A percentile compares a stretch with the other conserved stretches of the same genome.
phyloP scores from a whole-genome alignment of 2,329 filamentous ascomycete genomes.

The Colletotrichum sp. region DNA sequence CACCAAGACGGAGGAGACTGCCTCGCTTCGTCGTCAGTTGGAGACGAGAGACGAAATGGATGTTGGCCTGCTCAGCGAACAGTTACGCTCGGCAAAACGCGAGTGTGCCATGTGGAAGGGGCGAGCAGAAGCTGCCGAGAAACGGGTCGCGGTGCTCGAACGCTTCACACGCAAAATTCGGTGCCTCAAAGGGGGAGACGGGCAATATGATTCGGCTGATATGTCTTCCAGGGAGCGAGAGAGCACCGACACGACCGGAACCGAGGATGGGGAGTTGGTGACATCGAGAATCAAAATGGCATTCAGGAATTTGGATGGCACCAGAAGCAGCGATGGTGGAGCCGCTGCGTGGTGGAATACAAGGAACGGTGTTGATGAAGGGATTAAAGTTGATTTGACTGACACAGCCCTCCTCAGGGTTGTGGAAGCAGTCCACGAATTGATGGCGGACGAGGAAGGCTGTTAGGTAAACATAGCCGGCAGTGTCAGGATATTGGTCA shows the following conservation, averaged over 20 bases:
- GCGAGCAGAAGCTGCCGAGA: conserved; percentile 61
- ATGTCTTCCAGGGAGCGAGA: not conserved
- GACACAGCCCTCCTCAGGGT: conserved; percentile 28
- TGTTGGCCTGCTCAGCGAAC: conserved; percentile 50
- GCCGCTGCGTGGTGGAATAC: conserved; percentile 21
- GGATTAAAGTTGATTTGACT: not conserved
- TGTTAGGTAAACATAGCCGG: not conserved
- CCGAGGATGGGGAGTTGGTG: not conserved
- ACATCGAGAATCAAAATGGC: not conserved
- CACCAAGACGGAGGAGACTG: conserved; percentile 48
- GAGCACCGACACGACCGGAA: not conserved
- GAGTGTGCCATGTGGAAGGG: conserved; percentile 56
- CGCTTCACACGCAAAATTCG: conserved; percentile 40
- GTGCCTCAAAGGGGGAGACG: conserved; percentile 29
- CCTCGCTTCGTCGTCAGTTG: conserved; percentile 49
- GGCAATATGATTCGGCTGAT: not conserved
- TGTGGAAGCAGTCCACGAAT: conserved; percentile 35
- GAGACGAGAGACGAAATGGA: conserved; percentile 48
- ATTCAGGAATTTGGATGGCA: not conserved
- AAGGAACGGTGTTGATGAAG: not conserved
- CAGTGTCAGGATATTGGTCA: not conserved
- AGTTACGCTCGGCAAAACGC: conserved; percentile 46
- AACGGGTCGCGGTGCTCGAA: conserved; percentile 52
- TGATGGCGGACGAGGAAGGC: conserved; percentile 27
- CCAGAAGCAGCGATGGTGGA: conserved; percentile 9